phyloP scores from a whole-genome alignment of 1,284 basidiomycete genomes.

The Takashimella tepidaria region DNA sequence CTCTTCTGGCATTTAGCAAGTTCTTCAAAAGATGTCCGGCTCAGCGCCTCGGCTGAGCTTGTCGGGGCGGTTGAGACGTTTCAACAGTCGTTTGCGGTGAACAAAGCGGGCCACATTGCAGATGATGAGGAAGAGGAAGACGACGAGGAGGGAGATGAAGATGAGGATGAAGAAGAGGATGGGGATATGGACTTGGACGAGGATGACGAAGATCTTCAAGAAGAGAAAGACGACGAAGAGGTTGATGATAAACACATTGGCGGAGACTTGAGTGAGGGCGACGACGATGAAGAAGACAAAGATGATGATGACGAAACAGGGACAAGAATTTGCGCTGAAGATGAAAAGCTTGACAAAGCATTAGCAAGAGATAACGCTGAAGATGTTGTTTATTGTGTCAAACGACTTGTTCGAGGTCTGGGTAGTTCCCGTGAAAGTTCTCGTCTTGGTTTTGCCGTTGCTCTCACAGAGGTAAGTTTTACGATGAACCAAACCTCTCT shows the following conservation, averaged over 20 bases:
- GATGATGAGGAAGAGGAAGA: slow-evolving; percentile 31
- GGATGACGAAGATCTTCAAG: slow-evolving; percentile 52
- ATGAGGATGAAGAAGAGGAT: slow-evolving; percentile 53
- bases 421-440: slow-evolving; percentile 90
- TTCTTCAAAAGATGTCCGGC: slow-evolving; percentile 66
- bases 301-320: slow-evolving; percentile 47
- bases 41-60: slow-evolving; percentile 82
- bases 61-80: slow-evolving; percentile 73
- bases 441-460: slow-evolving; percentile 89
- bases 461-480: slow-evolving; percentile 77
- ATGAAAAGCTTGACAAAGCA: slow-evolving; percentile 39
- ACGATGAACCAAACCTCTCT: slow-evolving; percentile 4
- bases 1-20: slow-evolving; percentile 95
- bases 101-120: slow-evolving; percentile 8
- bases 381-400: slow-evolving; percentile 84
- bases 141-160: slow-evolving; percentile 40
- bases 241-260: slow-evolving; percentile 45
- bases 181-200: slow-evolving; percentile 49
- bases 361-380: slow-evolving; percentile 64
- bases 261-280: slow-evolving; percentile 50
- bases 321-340: slow-evolving; percentile 21
- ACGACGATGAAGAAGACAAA: slow-evolving; percentile 48
- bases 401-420: slow-evolving; percentile 76
- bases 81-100: slow-evolving; percentile 57
- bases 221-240: slow-evolving; percentile 46